phyloP scores from a whole-genome alignment of 2,329 filamentous ascomycete species.

The Aschersonia sp. region DNA sequence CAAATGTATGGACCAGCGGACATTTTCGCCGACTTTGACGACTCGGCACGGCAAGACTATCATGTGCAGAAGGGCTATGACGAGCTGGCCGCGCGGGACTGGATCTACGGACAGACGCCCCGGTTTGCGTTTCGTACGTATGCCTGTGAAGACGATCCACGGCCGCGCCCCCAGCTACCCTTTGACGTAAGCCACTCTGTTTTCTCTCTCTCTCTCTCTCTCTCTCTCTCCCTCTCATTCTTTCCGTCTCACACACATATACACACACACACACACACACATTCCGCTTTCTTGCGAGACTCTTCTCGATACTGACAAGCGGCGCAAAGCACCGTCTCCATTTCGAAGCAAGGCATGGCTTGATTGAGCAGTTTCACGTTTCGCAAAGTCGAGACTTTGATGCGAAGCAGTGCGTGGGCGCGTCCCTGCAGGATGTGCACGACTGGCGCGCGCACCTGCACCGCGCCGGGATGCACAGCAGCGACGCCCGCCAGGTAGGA shows the following conservation, averaged over 20 bases:
- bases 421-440: constrained; percentile 8
- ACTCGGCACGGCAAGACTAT: constrained; percentile 29
- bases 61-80: constrained; percentile 27
- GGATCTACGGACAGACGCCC: constrained; percentile 78
- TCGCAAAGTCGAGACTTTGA: constrained; percentile 5
- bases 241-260: background rate
- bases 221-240: no score
- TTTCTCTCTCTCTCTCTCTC: background rate
- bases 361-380: constrained; percentile 18
- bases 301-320: background rate
- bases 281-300: background rate
- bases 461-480: constrained; percentile 11
- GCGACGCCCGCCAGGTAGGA: constrained; percentile 11
- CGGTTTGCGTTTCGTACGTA: constrained; percentile 59
- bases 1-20: constrained; percentile 43
- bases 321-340: constrained; percentile 14
- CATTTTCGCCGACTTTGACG: constrained; percentile 28
- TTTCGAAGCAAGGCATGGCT: constrained; percentile 22
- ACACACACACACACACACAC: no score
- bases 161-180: constrained; percentile 36
- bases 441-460: constrained; percentile 13
- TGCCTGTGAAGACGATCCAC: constrained; percentile 41
- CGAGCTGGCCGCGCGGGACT: constrained; percentile 41
- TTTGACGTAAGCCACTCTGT: constrained; percentile 21
- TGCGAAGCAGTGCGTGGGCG: background rate